phyloP scores from a whole-genome alignment of 352 stramenopile genomes.

The Peronospora belbahrii region DNA sequence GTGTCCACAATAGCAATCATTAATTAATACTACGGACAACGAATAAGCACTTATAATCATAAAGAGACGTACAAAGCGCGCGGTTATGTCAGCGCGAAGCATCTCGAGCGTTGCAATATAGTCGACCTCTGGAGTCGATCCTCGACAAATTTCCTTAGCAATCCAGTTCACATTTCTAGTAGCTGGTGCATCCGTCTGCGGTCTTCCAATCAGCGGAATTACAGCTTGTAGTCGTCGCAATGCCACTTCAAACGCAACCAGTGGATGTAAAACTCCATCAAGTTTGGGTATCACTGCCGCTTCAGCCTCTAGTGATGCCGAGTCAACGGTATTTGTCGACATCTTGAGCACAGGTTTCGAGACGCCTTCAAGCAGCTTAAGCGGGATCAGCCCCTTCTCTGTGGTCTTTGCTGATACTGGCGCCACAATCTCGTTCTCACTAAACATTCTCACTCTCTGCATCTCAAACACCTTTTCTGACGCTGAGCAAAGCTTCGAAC shows the following conservation, averaged over 20 bases:
- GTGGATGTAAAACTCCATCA: slow-evolving; percentile 5
- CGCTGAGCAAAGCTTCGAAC: slow-evolving; percentile 31
- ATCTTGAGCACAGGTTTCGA: slow-evolving; percentile 18
- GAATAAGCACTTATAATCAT: neutral
- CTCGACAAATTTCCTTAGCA: slow-evolving; percentile 41
- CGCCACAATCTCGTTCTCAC: slow-evolving; percentile 3
- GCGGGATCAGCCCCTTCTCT: no score
- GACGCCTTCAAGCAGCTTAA: slow-evolving; percentile 16
- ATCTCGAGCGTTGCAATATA: slow-evolving; percentile 69
- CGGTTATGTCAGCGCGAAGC: slow-evolving; percentile 70
- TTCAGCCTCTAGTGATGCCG: slow-evolving; percentile 22
- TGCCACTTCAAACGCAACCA: slow-evolving; percentile 25
- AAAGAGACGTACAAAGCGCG: slow-evolving; percentile 55
- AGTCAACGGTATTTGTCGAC: slow-evolving; percentile 24
- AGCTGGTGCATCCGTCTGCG: slow-evolving; percentile 26
- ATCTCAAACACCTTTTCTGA: slow-evolving; percentile 48
- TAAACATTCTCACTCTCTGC: slow-evolving; percentile 42
- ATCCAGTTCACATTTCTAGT: slow-evolving; percentile 46
- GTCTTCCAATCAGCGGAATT: slow-evolving; percentile 33
- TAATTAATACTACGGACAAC: neutral
- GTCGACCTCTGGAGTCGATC: slow-evolving; percentile 33
- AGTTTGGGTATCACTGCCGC: slow-evolving; percentile 12
- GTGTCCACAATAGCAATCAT: neutral
- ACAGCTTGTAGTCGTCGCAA: slow-evolving; percentile 27
- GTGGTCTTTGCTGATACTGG: neutral